Base-by-base conservation (phyloP, 1,139 yeast genomes). In the Yamadazyma kanchanaburiensis region DNA sequence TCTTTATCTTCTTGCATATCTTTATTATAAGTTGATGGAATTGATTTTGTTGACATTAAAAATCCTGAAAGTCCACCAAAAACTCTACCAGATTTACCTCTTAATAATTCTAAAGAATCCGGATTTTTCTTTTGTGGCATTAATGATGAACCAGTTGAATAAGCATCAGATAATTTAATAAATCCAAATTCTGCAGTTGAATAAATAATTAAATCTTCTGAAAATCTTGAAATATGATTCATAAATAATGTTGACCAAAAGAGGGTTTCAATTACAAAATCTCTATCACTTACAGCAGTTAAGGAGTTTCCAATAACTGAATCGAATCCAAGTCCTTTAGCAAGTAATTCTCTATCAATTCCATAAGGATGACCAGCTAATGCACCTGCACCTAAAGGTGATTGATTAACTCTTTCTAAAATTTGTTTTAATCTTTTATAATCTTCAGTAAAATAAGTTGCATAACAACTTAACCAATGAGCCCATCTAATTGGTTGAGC, bases 81-180 rank as follows among this genome's bases (percentile, higher is more conserved):
- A 12, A 88, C 95, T 58, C 99, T 81, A 32, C 99, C 99, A 12
- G 94, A 81, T 64, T 91, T 91, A 35, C 99, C 99, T 62, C 99
- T 77, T 53, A 94, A 73, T 42, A 91, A 70, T 64, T 91, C 99
- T 45, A 91, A 70, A 22, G 96, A 85, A 56, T 91, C 99, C 3
- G 98, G 96, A 64, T 91, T 91, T 64, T 91, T 94, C 78, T 91
- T 91, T 61, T 94, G 98, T 15, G 99, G 99, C 99, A 91, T 91
- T 54, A 91, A 73, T 24, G 96, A 87, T 5, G 96, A 87, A 7
- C 99, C 99, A 8, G 99, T 91, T 2, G 98, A 91, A 64, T 91
- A 91, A 18, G 98, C 98, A 57, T 91, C 99, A 9, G 96, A 94
- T 35, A 89, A 74, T 57, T 86, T 79, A 43, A 91, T 70, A 55